These are phyloP conservation scores for Galeopsis tetrahit DNA, from an alignment of 257 asterid species.

Conservation along the genomic window DNA sequence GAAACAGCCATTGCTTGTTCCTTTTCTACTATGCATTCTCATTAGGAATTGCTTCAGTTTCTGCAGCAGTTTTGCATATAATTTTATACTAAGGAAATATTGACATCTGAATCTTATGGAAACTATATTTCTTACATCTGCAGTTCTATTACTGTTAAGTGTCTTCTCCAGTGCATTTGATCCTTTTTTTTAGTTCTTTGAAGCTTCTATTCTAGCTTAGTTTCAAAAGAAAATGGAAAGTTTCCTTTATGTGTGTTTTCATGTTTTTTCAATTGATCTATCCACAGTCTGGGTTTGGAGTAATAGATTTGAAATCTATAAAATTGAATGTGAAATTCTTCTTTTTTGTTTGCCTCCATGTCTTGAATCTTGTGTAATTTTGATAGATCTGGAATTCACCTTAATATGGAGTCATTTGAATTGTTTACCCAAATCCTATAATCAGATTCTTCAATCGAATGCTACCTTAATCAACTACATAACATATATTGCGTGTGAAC, in stretches of 20 bases:
- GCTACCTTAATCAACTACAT: not conserved
- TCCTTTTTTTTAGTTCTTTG: not conserved
- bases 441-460: not conserved
- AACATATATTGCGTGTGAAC: not conserved
- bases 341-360: not conserved
- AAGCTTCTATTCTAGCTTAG: not conserved
- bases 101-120: not conserved
- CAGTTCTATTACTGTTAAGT: not conserved
- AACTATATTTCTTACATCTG: constrained; percentile 12
- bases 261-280: not conserved
- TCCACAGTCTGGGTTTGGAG: not conserved
- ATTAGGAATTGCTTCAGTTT: not conserved
- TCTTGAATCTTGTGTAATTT: not conserved
- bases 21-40: not conserved
- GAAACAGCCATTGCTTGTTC: not conserved
- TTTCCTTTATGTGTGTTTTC: not conserved
- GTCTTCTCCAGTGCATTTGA: not conserved
- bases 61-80: not conserved
- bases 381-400: not conserved
- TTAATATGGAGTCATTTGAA: constrained; percentile 2
- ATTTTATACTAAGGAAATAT: not conserved
- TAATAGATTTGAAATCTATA: not conserved
- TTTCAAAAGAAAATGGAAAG: not conserved
- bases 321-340: not conserved
- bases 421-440: not conserved